Evolutionary conservation across 2,329 filamentous ascomycete genomes (phyloP).

Genomic region (Penicillium thymicola): DNA sequence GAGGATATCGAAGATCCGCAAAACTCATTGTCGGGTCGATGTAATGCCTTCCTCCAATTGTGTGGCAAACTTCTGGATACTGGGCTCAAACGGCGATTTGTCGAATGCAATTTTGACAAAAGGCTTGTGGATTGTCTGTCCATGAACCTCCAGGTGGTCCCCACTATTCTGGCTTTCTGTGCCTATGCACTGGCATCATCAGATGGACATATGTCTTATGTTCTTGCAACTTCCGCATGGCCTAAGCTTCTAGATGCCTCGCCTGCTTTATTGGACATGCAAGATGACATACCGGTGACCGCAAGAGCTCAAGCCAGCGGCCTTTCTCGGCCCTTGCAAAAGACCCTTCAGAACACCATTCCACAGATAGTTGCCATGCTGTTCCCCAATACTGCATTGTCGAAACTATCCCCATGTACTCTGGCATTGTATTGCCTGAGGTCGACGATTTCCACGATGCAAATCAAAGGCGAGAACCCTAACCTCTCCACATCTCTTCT

Average conservation of each 20-base stretch:
- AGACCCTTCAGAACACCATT: constrained; percentile 27
- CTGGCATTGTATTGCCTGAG: constrained; percentile 35
- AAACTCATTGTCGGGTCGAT: constrained; percentile 46
- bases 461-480: constrained; percentile 30
- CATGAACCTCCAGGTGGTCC: constrained; percentile 54
- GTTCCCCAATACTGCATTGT: constrained; percentile 18
- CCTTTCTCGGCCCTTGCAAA: constrained; percentile 33
- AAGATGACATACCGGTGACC: constrained; percentile 29
- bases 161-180: constrained; percentile 31
- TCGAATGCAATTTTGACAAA: constrained; percentile 69
- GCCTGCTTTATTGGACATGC: constrained; percentile 25
- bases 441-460: constrained; percentile 30
- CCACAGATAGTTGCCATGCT: constrained; percentile 25
- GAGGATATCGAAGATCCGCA: constrained; percentile 55
- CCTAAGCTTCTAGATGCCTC: constrained; percentile 31
- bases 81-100: constrained; percentile 53
- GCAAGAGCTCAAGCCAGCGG: constrained; percentile 20
- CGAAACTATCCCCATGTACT: constrained; percentile 31
- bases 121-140: constrained; percentile 63
- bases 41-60: constrained; percentile 56
- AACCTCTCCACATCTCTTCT: constrained; percentile 29
- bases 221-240: constrained; percentile 31
- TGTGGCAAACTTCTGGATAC: constrained; percentile 49
- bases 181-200: constrained; percentile 32
- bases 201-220: constrained; percentile 28